Percentiles rank a stretch among this genome's conserved stretches.
Conservation (phyloP, 2,329 filamentous ascomycete species). For the Davidsoniella eucalypti region DNA sequence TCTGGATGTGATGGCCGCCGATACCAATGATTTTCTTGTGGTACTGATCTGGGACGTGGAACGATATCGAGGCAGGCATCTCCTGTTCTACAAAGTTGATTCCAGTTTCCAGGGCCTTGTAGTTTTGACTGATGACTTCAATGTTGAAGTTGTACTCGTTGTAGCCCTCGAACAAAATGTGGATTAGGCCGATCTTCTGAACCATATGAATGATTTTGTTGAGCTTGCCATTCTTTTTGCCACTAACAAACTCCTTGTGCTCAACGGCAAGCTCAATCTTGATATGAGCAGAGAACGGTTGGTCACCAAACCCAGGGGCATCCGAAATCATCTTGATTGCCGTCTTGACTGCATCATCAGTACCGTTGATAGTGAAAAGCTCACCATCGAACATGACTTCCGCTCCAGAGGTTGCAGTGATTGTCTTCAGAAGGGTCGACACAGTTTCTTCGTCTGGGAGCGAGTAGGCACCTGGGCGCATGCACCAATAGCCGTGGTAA, state of each 20-base stretch:
- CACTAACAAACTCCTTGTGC: conserved; percentile 98
- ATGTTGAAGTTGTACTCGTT: conserved; percentile 99
- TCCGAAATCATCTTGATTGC: conserved; percentile 90
- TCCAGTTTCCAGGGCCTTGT: conserved; percentile 87
- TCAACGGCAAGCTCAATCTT: conserved; percentile 98
- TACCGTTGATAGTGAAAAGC: conserved; percentile 85
- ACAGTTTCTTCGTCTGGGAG: conserved; percentile 6
- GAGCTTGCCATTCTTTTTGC: conserved; percentile 99
- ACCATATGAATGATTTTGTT: conserved; percentile 91
- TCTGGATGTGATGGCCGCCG: conserved; percentile 93
- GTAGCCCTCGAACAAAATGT: conserved; percentile 98
- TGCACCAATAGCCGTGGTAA: conserved; percentile 93
- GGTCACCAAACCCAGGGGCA: conserved; percentile 72
- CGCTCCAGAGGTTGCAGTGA: conserved; percentile 89
- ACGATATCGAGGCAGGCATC: conserved; percentile 97
- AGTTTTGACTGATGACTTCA: conserved; percentile 81
- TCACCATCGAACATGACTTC: conserved; percentile 91
- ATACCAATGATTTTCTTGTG: conserved; percentile 99
- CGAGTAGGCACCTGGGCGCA: conserved; percentile 11
- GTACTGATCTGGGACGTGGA: conserved; percentile 97
- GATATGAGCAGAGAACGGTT: conserved; percentile 84
- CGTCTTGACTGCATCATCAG: conserved; percentile 88
- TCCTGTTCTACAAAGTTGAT: conserved; percentile 90
- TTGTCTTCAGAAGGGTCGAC: conserved; percentile 65
- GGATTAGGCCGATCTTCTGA: conserved; percentile 75